phyloP scores from a whole-genome alignment of 164 flowering plant species.

The Chloranthus sessilifolius region DNA sequence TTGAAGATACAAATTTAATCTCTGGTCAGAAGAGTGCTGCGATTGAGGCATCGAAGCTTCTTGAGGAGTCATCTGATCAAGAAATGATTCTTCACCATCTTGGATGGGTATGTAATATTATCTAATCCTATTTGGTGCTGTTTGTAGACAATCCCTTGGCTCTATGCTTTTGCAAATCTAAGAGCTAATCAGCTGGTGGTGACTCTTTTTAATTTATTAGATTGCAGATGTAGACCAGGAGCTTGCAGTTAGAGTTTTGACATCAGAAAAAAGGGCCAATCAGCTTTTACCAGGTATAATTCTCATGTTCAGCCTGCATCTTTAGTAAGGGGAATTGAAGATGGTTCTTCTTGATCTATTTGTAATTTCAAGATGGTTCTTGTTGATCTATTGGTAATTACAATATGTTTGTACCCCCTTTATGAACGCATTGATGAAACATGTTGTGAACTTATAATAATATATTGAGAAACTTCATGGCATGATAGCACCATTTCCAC shows the following conservation, averaged over 20 bases:
- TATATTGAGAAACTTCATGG: too few relatives aligned
- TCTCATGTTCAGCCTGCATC: too few relatives aligned
- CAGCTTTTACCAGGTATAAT: constrained; percentile 81
- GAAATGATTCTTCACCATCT: constrained; percentile 85
- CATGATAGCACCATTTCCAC: too few relatives aligned
- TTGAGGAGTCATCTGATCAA: constrained; percentile 80
- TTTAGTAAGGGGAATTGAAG: too few relatives aligned
- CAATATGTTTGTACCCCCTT: too few relatives aligned
- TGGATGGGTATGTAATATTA: constrained; percentile 70
- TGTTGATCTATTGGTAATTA: too few relatives aligned
- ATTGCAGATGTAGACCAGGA: constrained; percentile 72
- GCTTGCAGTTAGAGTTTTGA: constrained; percentile 72
- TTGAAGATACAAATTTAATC: constrained; percentile 21
- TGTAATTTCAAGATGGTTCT: too few relatives aligned
- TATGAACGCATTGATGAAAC: too few relatives aligned
- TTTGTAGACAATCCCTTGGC: constrained; percentile 5
- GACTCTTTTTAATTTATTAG: constrained; percentile 37
- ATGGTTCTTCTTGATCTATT: too few relatives aligned
- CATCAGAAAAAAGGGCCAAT: constrained; percentile 61
- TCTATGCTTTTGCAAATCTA: constrained; percentile 5
- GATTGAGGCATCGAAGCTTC: constrained; percentile 81
- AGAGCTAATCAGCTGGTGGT: constrained; percentile 14
- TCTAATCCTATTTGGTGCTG: neutral
- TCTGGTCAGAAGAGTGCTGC: constrained; percentile 69
- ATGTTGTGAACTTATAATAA: too few relatives aligned